These are phyloP conservation scores for Sanghuangporus sanghuang DNA, from an alignment of 1,284 basidiomycete species.

Conservation along the genomic window DNA sequence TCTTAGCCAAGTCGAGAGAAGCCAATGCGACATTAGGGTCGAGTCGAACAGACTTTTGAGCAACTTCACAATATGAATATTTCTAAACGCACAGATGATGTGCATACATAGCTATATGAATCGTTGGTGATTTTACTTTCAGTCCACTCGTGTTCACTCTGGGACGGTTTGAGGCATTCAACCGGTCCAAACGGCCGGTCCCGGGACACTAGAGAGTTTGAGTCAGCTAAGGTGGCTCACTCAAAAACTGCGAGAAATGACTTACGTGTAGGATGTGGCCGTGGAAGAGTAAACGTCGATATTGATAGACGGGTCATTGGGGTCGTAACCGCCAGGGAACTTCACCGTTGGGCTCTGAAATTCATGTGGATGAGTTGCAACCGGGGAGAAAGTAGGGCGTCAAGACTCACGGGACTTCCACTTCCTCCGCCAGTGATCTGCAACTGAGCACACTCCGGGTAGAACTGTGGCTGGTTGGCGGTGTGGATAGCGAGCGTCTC, in stretches of 20 bases:
- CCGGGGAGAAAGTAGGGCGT: background rate
- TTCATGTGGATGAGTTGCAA: background rate
- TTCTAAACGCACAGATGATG: no score
- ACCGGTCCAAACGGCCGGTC: slow-evolving; percentile 15
- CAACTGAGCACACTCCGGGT: slow-evolving; percentile 36
- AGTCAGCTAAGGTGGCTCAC: background rate
- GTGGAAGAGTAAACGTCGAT: slow-evolving; percentile 16
- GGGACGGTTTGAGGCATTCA: background rate
- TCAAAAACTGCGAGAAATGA: background rate
- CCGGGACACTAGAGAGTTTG: background rate
- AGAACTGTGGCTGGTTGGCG: slow-evolving; percentile 32
- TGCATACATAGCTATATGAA: background rate
- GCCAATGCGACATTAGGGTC: no score
- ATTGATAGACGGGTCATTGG: slow-evolving; percentile 12
- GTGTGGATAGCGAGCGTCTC: slow-evolving; percentile 50
- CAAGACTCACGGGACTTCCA: slow-evolving; percentile 23
- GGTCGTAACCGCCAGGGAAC: slow-evolving; percentile 16
- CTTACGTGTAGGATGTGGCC: slow-evolving; percentile 14
- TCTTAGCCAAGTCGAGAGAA: no score
- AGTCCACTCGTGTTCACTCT: background rate
- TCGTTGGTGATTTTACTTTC: background rate
- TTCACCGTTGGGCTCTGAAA: slow-evolving; percentile 13
- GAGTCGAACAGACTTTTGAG: no score
- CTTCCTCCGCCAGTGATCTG: slow-evolving; percentile 31
- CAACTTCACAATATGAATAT: no score